Base-by-base conservation (phyloP, 2,329 filamentous ascomycete species). In the Dactylella cylindrospora region DNA sequence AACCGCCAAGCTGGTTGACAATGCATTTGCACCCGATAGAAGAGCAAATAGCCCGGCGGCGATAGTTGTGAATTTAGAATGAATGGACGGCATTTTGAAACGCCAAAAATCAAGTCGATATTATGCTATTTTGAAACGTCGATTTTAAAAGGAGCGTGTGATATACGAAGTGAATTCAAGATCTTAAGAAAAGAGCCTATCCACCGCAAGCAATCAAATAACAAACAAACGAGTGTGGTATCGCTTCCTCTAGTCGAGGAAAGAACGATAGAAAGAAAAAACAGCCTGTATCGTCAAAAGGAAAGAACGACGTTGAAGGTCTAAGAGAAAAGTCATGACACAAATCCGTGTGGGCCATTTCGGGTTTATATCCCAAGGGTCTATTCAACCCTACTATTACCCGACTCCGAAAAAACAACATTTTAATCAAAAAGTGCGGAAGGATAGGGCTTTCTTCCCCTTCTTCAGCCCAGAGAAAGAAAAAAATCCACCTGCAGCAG, bases 11-110 rank as follows among this genome's bases (percentile, higher is more conserved):
- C 33, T 35, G 10, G 9, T 20, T 7, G 54, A 13, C 10, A 12
- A 13, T 10, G 57, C 57, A 29, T 50, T 35, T 3, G 35, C 50
- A 26, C 31, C 38, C 49, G 50, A 55, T 44, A 64, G 39, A 10
- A 64, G 26, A 17, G 57, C 36, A 6, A 55, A 7, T 3, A 55
- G 43, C 32, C 49, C 38, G 20, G 49, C 31, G 17, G 36, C 38
- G 33, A 64, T 13, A n/a, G 25, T 33, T 10, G 19, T 41, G n/a
- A 41, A 22, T 45, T 46, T 55, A n/a, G 45, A 64, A 45, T 36
- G 50, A 55, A 19, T 29, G 57, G 57, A 64, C 50, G 50, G 57
- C 57, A 47, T 46, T 43, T 45, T 64, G 9, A 47, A 13, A 33
- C 10, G 12, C n/a, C 3, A 41, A 32, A 23, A 10, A 20, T n/a